These are phyloP conservation scores for Candida tropicalis DNA, from an alignment of 1,139 yeast species.

Conservation along the genomic window DNA sequence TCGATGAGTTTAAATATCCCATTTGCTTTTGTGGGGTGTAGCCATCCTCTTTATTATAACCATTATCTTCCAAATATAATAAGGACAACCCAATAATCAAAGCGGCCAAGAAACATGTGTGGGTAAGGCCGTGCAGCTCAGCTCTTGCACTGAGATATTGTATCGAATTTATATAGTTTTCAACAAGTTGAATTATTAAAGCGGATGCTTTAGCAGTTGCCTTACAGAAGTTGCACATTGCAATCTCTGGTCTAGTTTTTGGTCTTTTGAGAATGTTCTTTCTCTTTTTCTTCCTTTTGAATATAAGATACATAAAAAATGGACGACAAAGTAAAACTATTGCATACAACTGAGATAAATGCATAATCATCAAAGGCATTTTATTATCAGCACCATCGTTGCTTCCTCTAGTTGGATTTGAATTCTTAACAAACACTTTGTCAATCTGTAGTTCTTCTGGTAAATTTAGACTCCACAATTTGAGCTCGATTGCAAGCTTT, in stretches of 20 bases:
- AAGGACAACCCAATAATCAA: slow-evolving; percentile 17
- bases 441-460: slow-evolving; percentile 29
- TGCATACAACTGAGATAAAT: slow-evolving; percentile 41
- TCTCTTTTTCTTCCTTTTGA: slow-evolving; percentile 9
- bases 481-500: slow-evolving; percentile 37
- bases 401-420: background rate
- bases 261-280: slow-evolving; percentile 8
- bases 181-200: slow-evolving; percentile 20
- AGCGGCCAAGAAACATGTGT: slow-evolving; percentile 18
- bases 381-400: slow-evolving; percentile 15
- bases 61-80: slow-evolving; percentile 15
- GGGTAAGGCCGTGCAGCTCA: slow-evolving; percentile 18
- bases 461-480: slow-evolving; percentile 35
- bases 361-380: slow-evolving; percentile 32
- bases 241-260: slow-evolving; percentile 15
- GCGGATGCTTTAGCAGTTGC: slow-evolving; percentile 20
- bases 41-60: slow-evolving; percentile 14
- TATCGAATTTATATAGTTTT: slow-evolving; percentile 16
- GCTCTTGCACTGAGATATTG: slow-evolving; percentile 15
- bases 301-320: slow-evolving; percentile 35
- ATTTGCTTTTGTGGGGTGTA: slow-evolving; percentile 13
- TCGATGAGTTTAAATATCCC: slow-evolving; percentile 17
- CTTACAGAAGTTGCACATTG: slow-evolving; percentile 19
- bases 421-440: slow-evolving; percentile 19
- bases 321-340: slow-evolving; percentile 45